A percentile compares a stretch with the other conserved stretches of the same genome.
Evolutionary conservation across 2,329 filamentous ascomycete species (phyloP).

Genomic region (Emericellopsis atlantica): DNA sequence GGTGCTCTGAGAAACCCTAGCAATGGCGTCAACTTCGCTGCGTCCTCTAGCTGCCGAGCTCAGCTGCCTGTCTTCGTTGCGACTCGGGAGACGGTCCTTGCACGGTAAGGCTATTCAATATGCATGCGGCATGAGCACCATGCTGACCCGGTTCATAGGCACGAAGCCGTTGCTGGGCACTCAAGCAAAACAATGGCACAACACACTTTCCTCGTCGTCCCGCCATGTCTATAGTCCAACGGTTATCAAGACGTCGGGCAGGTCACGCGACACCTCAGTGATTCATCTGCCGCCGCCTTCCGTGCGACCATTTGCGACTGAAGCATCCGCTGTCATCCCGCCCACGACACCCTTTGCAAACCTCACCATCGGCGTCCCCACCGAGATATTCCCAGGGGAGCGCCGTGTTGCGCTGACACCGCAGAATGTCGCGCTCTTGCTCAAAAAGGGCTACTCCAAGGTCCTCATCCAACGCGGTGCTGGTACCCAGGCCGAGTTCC

Average conservation of each 20-base stretch:
- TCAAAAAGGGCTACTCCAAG: conserved; percentile 74
- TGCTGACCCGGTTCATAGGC: background rate
- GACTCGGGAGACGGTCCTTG: conserved; percentile 11
- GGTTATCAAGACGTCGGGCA: conserved; percentile 18
- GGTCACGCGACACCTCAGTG: conserved; percentile 26
- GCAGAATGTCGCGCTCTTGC: conserved; percentile 65
- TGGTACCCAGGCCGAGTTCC: conserved; percentile 65
- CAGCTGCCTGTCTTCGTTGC: conserved; percentile 7
- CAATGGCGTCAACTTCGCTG: conserved; percentile 20
- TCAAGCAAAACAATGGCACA: conserved; percentile 24
- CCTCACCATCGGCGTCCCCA: conserved; percentile 67
- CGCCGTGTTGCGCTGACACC: conserved; percentile 76
- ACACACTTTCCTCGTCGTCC: conserved; percentile 14
- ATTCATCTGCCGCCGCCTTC: conserved; percentile 13
- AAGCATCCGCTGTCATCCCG: conserved; percentile 25
- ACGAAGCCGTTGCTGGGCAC: background rate
- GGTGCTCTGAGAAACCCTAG: conserved; percentile 1
- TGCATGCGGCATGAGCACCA: background rate
- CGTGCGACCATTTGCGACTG: conserved; percentile 23
- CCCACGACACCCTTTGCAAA: conserved; percentile 52
- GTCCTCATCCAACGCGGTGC: conserved; percentile 72
- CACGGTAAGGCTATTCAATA: conserved; percentile 8
- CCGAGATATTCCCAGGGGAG: conserved; percentile 67
- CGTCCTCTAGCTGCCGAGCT: conserved; percentile 20
- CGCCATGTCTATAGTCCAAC: conserved; percentile 14